These are phyloP conservation scores for Marchantia polymorpha DNA, from an alignment of 225 moss, liverwort and hornwort genomes.

Conservation along the genomic window DNA sequence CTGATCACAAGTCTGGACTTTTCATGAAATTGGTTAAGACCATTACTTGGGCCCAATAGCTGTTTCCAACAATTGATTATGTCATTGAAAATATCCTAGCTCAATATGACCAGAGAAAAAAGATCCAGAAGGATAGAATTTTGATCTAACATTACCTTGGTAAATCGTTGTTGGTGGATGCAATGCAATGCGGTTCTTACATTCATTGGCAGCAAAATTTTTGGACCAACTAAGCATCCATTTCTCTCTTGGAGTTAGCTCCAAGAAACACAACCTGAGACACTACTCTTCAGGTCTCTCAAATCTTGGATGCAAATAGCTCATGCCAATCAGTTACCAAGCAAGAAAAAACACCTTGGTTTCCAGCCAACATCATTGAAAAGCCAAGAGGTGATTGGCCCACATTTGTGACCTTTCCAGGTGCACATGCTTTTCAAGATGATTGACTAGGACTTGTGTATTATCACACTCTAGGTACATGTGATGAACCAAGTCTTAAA, in stretches of 20 bases:
- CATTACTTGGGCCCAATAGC: conserved; percentile 13
- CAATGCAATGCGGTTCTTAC: too few species aligned
- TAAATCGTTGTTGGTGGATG: too few species aligned
- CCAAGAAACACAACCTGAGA: neutral
- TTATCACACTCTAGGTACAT: neutral
- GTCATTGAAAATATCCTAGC: too few species aligned
- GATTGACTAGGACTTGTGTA: neutral
- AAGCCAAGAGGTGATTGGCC: neutral
- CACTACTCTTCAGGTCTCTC: neutral
- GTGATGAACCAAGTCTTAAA: neutral
- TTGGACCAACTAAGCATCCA: too few species aligned
- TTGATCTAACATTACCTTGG: too few species aligned
- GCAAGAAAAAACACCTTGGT: conserved; percentile 3
- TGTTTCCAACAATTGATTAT: neutral
- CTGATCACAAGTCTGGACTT: neutral
- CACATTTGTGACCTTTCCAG: conserved; percentile 8
- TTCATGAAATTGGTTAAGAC: neutral
- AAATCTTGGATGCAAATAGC: too few species aligned
- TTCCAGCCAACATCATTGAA: neutral
- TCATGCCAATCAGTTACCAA: too few species aligned
- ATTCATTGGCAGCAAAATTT: too few species aligned
- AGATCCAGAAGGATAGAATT: neutral
- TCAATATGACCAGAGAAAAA: too few species aligned
- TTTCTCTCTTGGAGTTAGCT: too few species aligned
- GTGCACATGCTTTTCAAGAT: conserved; percentile 4